These are phyloP conservation scores for Litsea cubeba DNA, from an alignment of 164 flowering plant species.

Conservation along the genomic window DNA sequence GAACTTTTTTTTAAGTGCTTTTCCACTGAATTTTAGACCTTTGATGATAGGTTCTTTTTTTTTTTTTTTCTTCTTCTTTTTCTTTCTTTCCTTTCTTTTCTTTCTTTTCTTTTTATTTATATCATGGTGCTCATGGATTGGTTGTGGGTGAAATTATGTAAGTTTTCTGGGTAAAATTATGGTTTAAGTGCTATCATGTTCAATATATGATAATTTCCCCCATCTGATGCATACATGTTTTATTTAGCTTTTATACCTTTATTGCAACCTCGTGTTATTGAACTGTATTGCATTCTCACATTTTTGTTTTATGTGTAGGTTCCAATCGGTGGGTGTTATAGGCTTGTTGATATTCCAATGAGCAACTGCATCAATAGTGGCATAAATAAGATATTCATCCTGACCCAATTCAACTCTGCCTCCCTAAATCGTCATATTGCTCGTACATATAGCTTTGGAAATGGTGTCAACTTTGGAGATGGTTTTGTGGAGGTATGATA, in stretches of 20 bases:
- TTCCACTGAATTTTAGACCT: background rate
- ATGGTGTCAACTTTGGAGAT: slow-evolving; percentile 22
- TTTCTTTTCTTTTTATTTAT: no score
- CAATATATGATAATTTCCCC: background rate
- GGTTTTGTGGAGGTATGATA: slow-evolving; percentile 21
- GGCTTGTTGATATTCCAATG: slow-evolving; percentile 23
- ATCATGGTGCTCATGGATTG: background rate
- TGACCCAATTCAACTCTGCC: slow-evolving; percentile 21
- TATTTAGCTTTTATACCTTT: background rate
- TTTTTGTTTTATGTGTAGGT: slow-evolving; percentile 10
- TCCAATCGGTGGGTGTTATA: slow-evolving; percentile 22
- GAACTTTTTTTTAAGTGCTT: background rate
- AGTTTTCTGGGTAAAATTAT: background rate
- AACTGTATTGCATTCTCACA: slow-evolving; percentile 11
- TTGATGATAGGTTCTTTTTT: background rate
- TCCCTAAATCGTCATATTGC: slow-evolving; percentile 20
- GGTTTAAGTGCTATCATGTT: background rate
- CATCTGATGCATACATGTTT: background rate
- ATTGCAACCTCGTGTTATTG: slow-evolving; percentile 17
- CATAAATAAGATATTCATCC: slow-evolving; percentile 23
- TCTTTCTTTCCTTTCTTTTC: no score
- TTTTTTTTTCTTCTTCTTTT: no score
- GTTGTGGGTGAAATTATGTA: background rate
- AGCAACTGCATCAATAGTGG: slow-evolving; percentile 24
- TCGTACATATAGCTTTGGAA: slow-evolving; percentile 16